These are phyloP conservation scores for Rhizoclosmatium sp. DNA, from an alignment of 192 early-diverging fungal species.

Conservation along the genomic window DNA sequence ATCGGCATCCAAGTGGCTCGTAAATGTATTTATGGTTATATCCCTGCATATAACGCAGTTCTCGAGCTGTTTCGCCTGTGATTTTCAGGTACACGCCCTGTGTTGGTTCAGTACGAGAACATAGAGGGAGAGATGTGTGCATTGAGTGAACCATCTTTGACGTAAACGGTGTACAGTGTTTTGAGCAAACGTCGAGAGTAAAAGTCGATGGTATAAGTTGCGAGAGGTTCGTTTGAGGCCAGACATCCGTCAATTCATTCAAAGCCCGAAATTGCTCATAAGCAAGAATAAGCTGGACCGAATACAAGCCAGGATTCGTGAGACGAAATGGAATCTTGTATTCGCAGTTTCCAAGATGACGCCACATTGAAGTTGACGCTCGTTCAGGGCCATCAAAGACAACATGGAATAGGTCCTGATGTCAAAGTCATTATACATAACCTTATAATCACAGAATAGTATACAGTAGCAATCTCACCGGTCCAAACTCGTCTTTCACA, in stretches of 20 bases:
- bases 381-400: slow-evolving; percentile 20
- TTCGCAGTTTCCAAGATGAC: slow-evolving; percentile 26
- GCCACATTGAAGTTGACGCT: not conserved
- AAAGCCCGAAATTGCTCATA: slow-evolving; percentile 22
- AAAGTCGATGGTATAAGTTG: not conserved
- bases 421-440: not conserved
- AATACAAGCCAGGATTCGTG: slow-evolving; percentile 16
- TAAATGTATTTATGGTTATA: slow-evolving; percentile 2
- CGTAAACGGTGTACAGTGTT: slow-evolving; percentile 2
- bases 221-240: not conserved
- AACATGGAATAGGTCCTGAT: slow-evolving; percentile 17
- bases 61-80: not conserved
- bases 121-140: not conserved
- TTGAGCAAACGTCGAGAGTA: slow-evolving; percentile 11
- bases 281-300: slow-evolving; percentile 2
- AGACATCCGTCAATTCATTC: not conserved
- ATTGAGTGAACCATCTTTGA: not conserved
- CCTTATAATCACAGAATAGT: not conserved
- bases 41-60: not conserved
- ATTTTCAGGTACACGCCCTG: not conserved
- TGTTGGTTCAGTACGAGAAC: not conserved
- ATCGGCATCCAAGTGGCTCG: slow-evolving; percentile 6
- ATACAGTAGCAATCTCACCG: not conserved
- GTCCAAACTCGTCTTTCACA: not conserved
- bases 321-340: slow-evolving; percentile 31